Percentiles rank a stretch among this genome's conserved stretches.
phyloP scores from a whole-genome alignment of 805 yeast genomes.

The Schwanniomyces yamadae region DNA sequence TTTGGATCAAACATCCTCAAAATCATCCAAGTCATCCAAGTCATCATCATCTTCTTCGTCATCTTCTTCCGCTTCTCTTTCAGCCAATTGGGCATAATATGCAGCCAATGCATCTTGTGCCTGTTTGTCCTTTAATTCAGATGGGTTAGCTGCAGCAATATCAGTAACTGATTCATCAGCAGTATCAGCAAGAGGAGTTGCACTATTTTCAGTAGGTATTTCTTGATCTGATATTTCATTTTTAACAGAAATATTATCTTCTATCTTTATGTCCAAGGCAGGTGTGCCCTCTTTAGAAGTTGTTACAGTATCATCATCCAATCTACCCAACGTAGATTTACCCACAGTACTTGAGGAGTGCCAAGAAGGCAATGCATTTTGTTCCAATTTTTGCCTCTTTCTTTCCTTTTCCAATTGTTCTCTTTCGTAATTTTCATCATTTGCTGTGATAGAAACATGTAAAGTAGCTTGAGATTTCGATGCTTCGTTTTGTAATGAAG shows the following conservation, averaged over 20 bases:
- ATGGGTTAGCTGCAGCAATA: constrained; percentile 16
- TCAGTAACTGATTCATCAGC: constrained; percentile 8
- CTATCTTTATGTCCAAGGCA: constrained; percentile 15
- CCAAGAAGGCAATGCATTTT: constrained; percentile 97
- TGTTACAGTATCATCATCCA: constrained; percentile 42
- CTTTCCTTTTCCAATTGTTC: constrained; percentile 65
- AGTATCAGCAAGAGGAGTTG: constrained; percentile 12
- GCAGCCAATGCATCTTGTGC: constrained; percentile 65
- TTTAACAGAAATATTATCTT: constrained; percentile 13
- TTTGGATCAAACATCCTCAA: constrained; percentile 21
- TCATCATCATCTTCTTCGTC: constrained; percentile 51
- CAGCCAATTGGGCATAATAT: constrained; percentile 75
- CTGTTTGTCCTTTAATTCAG: constrained; percentile 56
- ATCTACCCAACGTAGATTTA: constrained; percentile 52
- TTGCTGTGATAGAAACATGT: constrained; percentile 85
- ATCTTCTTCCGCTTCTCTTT: constrained; percentile 62
- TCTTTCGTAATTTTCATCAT: constrained; percentile 71
- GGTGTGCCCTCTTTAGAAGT: constrained; percentile 21
- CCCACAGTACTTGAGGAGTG: constrained; percentile 91
- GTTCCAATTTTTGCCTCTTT: constrained; percentile 71
- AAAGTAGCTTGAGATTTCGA: constrained; percentile 77
- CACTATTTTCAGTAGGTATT: constrained; percentile 5
- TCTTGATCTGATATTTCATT: constrained; percentile 6
- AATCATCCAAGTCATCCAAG: constrained; percentile 33
- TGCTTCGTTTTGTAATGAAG: constrained; percentile 46